phyloP scores from a whole-genome alignment of 2,329 filamentous ascomycete genomes.

The Cryphonectria nitschkei region DNA sequence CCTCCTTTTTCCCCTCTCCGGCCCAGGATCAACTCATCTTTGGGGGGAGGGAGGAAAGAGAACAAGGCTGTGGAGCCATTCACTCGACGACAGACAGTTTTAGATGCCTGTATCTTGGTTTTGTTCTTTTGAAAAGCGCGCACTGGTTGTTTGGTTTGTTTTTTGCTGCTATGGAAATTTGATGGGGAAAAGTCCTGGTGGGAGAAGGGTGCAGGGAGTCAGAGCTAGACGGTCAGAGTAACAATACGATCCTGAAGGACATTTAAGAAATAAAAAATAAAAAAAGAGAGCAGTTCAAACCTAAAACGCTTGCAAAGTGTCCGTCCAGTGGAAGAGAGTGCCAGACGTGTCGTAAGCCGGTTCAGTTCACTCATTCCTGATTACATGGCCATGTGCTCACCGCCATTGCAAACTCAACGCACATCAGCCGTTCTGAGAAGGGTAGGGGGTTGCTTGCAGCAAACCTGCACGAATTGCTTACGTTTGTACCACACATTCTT shows the following conservation, averaged over 20 bases:
- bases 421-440: slow-evolving; percentile 12
- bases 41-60: not conserved
- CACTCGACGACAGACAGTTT: not conserved
- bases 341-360: not conserved
- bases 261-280: not conserved
- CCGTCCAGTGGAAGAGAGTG: not conserved
- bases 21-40: not conserved
- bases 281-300: not conserved
- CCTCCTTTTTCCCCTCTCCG: not conserved
- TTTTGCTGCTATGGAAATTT: not conserved
- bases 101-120: slow-evolving; percentile 15
- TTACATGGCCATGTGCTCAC: slow-evolving; percentile 18
- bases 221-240: slow-evolving; percentile 11
- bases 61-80: not conserved
- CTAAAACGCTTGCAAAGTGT: not conserved
- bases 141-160: not conserved
- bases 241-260: not conserved
- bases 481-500: not conserved
- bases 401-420: slow-evolving; percentile 18
- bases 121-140: slow-evolving; percentile 10
- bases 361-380: not conserved
- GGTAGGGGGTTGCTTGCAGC: slow-evolving; percentile 19
- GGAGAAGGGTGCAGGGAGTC: not conserved
- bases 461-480: slow-evolving; percentile 16
- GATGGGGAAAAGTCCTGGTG: slow-evolving; percentile 7